These are phyloP conservation scores for Penicillium sp. DNA, from an alignment of 2,329 filamentous ascomycete genomes.

Conservation along the genomic window DNA sequence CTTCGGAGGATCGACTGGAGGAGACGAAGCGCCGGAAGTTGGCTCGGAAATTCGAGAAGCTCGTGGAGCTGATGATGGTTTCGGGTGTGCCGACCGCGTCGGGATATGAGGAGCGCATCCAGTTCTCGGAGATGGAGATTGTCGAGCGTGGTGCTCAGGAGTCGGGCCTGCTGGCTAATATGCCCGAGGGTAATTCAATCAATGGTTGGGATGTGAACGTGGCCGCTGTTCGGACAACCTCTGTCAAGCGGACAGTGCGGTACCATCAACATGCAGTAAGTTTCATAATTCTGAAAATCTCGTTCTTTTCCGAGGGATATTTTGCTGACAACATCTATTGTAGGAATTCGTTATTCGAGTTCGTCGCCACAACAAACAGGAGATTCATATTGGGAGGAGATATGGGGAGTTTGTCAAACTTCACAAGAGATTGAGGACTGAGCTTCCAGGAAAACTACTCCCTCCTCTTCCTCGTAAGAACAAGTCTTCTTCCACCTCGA, in stretches of 20 bases:
- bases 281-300: constrained; percentile 11
- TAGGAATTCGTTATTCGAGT: constrained; percentile 89
- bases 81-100: constrained; percentile 93
- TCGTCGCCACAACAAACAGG: constrained; percentile 71
- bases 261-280: constrained; percentile 87
- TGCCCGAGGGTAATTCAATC: constrained; percentile 87
- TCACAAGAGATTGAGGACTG: constrained; percentile 74
- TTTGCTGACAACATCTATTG: constrained; percentile 1
- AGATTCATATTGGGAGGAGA: constrained; percentile 76
- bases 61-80: constrained; percentile 99
- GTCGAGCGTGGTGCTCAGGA: constrained; percentile 93
- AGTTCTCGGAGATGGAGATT: constrained; percentile 95
- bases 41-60: constrained; percentile 87
- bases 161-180: constrained; percentile 78
- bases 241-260: constrained; percentile 79
- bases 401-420: constrained; percentile 86
- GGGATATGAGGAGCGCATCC: constrained; percentile 94
- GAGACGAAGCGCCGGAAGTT: constrained; percentile 94
- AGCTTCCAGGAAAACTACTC: constrained; percentile 87
- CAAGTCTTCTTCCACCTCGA: constrained; percentile 69
- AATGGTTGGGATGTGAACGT: constrained; percentile 98
- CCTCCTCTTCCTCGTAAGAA: constrained; percentile 90
- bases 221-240: constrained; percentile 77
- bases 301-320: background rate
- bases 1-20: constrained; percentile 91